Evolutionary conservation across 2,329 filamentous ascomycete genomes (phyloP).

Genomic region (Dothiorella sarmentorum): DNA sequence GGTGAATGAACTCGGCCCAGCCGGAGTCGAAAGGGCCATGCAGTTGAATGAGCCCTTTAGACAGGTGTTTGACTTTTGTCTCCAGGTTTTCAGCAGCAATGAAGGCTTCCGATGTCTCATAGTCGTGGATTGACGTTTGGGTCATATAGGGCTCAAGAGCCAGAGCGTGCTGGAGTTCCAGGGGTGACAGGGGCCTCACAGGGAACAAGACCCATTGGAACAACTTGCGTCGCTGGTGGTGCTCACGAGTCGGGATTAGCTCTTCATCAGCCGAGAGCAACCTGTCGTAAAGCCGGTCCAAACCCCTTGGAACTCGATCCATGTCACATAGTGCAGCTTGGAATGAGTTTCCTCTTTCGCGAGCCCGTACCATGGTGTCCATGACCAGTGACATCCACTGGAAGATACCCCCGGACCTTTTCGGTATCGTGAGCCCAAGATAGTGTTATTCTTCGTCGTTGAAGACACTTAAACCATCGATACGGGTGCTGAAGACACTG

Average conservation of each 20-base stretch:
- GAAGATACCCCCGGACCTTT: background rate
- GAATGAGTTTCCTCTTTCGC: background rate
- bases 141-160: background rate
- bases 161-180: background rate
- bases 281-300: background rate
- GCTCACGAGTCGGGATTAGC: background rate
- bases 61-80: background rate
- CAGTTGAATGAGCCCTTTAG: background rate
- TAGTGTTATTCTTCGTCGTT: background rate
- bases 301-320: background rate
- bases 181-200: background rate
- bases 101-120: background rate
- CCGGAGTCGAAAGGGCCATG: background rate
- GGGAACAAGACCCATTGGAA: background rate
- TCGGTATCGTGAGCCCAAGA: background rate
- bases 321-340: background rate
- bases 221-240: background rate
- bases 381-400: background rate
- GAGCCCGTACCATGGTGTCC: background rate
- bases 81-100: background rate
- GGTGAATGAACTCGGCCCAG: background rate
- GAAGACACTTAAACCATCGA: background rate
- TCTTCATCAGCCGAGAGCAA: background rate
- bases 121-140: background rate
- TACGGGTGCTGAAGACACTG: background rate